A percentile compares a stretch with the other conserved stretches of the same genome.
Conservation (phyloP, 1,284 basidiomycete genomes). For the Vanrija humicola region DNA sequence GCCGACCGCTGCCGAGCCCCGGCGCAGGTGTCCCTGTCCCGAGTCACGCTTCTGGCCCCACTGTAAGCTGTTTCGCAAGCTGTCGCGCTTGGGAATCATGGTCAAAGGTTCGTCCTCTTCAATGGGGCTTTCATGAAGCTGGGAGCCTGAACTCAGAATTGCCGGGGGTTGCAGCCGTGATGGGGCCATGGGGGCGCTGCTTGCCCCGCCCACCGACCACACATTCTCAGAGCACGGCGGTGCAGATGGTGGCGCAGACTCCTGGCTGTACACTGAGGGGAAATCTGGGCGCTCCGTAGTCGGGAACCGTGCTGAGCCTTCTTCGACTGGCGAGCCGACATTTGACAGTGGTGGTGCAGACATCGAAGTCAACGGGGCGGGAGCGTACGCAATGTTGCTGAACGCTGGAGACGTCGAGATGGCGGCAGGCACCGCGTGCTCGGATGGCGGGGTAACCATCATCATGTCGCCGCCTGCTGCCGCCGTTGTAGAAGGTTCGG, state of each 20-base stretch:
- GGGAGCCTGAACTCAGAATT: too few relatives aligned
- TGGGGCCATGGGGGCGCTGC: background rate
- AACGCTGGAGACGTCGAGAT: background rate
- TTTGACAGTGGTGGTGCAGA: background rate
- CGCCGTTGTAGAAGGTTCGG: background rate
- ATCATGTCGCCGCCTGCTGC: background rate
- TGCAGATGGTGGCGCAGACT: constrained; percentile 31
- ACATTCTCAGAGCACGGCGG: constrained; percentile 11
- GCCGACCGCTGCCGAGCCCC: too few relatives aligned
- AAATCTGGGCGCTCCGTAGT: background rate
- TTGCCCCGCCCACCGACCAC: constrained; percentile 9
- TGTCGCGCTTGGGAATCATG: background rate
- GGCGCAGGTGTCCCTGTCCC: too few relatives aligned
- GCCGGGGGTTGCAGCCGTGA: too few relatives aligned
- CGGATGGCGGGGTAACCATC: background rate
- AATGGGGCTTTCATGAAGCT: too few relatives aligned
- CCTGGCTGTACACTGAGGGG: constrained; percentile 30
- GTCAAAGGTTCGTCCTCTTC: too few relatives aligned
- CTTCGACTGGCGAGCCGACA: background rate
- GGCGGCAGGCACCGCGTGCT: background rate
- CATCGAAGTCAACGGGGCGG: constrained; percentile 1
- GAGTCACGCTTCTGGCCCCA: background rate
- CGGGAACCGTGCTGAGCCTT: background rate
- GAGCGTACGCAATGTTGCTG: background rate
- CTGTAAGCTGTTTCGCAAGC: background rate